Evolutionary conservation across 345 rosid species (phyloP), one percentile per base, ranked within the genome.

Genomic region (Populus tremula): DNA sequence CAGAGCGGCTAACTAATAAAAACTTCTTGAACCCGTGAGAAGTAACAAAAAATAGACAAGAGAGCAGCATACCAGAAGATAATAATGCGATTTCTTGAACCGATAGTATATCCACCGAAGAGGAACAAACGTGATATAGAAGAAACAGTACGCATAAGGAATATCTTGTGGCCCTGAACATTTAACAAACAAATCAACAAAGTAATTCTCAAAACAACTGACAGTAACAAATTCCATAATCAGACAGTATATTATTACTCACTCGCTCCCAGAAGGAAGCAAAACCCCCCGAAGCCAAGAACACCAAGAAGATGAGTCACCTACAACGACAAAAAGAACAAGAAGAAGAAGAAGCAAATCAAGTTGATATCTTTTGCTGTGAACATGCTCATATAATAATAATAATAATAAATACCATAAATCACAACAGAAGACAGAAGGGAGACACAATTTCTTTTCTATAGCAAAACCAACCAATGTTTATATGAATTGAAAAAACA

Each of bases 61-160:
- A 64, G 73, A 31, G 76, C 35, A 79, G 76, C 84, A 87, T 87
- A 95, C 99, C 90, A 95, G 90, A 76, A 95, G 98, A 87, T 93
- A 95, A 82, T 93, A 95, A 82, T 95, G 99, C 99, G 94, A 91
- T 85, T 95, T 95, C 89, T 95, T 95, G 85, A 82, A 93, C 81
- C 99, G 91, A 75, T 95, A 95, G 83, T 95, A 93, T 69, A 95
- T 92, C 99, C 99, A 95, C 64, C 99, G 89, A 45, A 92, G 96
- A 81, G 99, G 99, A 76, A 95, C 99, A 81, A 95, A 95, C 69
- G 68, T 86, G 41, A 95, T 72, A 81, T 87, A 95, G 86, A 95
- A 91, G 45, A 93, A 74, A 81, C 98, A 95, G 68, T 93, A 95
- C 27, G 92, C 93, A 53, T 92, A 87, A 72, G 94, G 98, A 71